Evolutionary conservation across 2,329 filamentous ascomycete genomes (phyloP), one percentile per base, ranked within the genome.

Genomic region (Hypoxylon rubiginosum): DNA sequence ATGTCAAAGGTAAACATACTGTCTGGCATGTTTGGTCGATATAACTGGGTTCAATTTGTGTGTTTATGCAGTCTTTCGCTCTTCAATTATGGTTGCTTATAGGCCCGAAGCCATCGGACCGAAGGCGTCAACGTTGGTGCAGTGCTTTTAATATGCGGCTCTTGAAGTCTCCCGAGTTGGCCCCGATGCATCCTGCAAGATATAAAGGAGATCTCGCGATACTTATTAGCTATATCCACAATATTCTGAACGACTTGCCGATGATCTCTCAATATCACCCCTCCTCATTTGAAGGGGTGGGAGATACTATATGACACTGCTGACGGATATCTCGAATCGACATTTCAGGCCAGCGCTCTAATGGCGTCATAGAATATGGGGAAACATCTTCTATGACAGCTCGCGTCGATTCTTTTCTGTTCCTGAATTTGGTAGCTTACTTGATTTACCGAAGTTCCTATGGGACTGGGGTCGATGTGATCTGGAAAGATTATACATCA

Each of bases 51-150:
- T 24, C 21, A 8, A n/a, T 17, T 56, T 11, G 34, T 17, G 13
- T 48, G 21, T 24, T 51, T 17, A 36, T 56, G 15, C 11, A n/a
- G 15, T 30, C 54, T 21, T 39, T 6, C 26, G 15, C 17, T 36
- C 24, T 48, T 24, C 32, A 41, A 32, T 54, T 28, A 36, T 53
- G 28, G n/a, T 2, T 46, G n/a, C 28, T 52, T 57, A 49, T 65
- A 68, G 66, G 62, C 7, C 66, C 66, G 62, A 68, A 58, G 51
- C 21, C 46, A 62, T 68, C 66, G 66, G 66, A 19, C 66, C 66
- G 66, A 68, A 62, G 43, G 11, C 11, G 28, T 58, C 24, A 32
- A 21, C 24, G 13, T 53, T 19, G 50, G 39, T 10, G n/a, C 49
- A 10, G n/a, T 19, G 34, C 36, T 24, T 50, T 13, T 55, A 36